Conservation (phyloP, 2,329 filamentous ascomycete genomes). For the Rhynchosporium graminicola region DNA sequence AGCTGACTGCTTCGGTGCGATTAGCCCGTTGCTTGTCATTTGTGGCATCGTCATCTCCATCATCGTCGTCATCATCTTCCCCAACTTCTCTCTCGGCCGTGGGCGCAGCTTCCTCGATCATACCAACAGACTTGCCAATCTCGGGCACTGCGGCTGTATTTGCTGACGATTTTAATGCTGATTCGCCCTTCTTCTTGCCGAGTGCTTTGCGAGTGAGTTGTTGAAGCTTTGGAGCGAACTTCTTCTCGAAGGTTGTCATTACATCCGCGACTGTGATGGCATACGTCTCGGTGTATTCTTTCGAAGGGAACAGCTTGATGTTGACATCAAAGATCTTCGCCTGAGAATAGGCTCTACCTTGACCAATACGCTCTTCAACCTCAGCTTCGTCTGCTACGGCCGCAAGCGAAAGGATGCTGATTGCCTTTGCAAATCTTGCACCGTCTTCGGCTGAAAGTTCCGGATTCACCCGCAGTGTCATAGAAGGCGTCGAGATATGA, state of each 20-base stretch:
- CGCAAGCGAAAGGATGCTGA: slow-evolving; percentile 81
- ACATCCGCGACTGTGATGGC: slow-evolving; percentile 80
- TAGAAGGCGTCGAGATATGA: slow-evolving; percentile 84
- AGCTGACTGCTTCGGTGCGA: slow-evolving; percentile 79
- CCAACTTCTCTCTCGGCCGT: slow-evolving; percentile 44
- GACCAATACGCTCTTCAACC: slow-evolving; percentile 77
- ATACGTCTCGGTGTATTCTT: slow-evolving; percentile 84
- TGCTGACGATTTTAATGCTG: slow-evolving; percentile 52
- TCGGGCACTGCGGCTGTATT: slow-evolving; percentile 73
- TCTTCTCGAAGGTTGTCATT: slow-evolving; percentile 74
- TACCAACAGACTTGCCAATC: slow-evolving; percentile 65
- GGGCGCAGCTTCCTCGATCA: slow-evolving; percentile 51
- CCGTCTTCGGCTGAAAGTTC: slow-evolving; percentile 69
- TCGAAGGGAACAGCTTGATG: slow-evolving; percentile 78
- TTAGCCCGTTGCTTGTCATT: slow-evolving; percentile 74
- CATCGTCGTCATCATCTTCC: slow-evolving; percentile 54
- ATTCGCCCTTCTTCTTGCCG: slow-evolving; percentile 74
- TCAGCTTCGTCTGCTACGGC: slow-evolving; percentile 80
- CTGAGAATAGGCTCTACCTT: slow-evolving; percentile 65
- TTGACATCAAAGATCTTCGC: slow-evolving; percentile 85
- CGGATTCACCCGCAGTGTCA: slow-evolving; percentile 78
- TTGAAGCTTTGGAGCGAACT: slow-evolving; percentile 73
- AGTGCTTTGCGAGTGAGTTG: slow-evolving; percentile 74
- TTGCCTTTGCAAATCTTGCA: slow-evolving; percentile 85
- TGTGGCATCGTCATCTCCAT: slow-evolving; percentile 75